Evolutionary conservation across 1,284 basidiomycete genomes (phyloP).

Genomic region (Fomitopsis palustris): DNA sequence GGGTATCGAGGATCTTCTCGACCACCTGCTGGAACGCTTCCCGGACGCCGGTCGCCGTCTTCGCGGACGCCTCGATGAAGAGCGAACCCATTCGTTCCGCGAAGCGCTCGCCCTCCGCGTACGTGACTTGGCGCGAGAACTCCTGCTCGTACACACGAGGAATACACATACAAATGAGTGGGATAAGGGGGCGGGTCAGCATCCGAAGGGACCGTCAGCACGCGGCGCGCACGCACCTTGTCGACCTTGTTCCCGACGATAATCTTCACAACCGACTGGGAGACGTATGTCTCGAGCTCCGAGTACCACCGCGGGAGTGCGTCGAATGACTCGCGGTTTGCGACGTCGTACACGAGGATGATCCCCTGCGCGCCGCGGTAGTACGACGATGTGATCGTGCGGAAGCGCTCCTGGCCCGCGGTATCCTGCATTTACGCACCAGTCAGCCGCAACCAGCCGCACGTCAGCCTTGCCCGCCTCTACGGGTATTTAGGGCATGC

Average conservation of each 20-base stretch:
- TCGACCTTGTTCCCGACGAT: slow-evolving; percentile 96
- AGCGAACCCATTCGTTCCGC: slow-evolving; percentile 79
- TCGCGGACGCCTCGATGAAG: slow-evolving; percentile 88
- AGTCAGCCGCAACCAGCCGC: not conserved
- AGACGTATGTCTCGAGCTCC: slow-evolving; percentile 93
- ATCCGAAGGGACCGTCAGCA: not conserved
- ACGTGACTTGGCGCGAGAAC: slow-evolving; percentile 83
- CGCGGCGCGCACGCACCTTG: slow-evolving; percentile 53
- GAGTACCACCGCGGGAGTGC: slow-evolving; percentile 91
- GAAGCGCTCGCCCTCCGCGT: slow-evolving; percentile 77
- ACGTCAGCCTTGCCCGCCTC: not conserved
- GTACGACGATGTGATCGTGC: slow-evolving; percentile 89
- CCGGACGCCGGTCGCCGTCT: slow-evolving; percentile 78
- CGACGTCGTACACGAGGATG: slow-evolving; percentile 94
- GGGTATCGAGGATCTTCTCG: slow-evolving; percentile 61
- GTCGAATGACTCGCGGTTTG: slow-evolving; percentile 88
- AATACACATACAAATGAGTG: no score
- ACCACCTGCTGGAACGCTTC: slow-evolving; percentile 84
- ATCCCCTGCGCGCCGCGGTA: slow-evolving; percentile 94
- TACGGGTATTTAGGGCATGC: slow-evolving; percentile 9
- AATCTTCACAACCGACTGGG: slow-evolving; percentile 87
- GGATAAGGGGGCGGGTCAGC: not conserved
- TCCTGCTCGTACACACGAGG: slow-evolving; percentile 48
- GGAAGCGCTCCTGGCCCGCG: slow-evolving; percentile 87
- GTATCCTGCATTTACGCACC: slow-evolving; percentile 61